These are phyloP conservation scores for Aspergillus piperis DNA, from an alignment of 2,329 filamentous ascomycete genomes.

Conservation along the genomic window DNA sequence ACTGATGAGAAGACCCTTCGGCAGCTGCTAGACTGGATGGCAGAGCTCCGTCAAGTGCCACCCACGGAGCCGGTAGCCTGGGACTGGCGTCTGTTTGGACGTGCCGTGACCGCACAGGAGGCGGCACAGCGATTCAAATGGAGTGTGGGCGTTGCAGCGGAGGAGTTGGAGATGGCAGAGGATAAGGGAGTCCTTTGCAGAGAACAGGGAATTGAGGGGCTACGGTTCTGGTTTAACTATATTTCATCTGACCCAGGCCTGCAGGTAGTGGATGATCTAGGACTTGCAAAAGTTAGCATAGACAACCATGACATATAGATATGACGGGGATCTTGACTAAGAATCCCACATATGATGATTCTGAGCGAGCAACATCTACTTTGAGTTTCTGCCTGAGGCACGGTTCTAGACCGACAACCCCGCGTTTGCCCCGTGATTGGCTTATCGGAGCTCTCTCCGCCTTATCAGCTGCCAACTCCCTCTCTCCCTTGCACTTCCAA, in stretches of 20 bases:
- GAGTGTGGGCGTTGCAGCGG: conserved; percentile 93
- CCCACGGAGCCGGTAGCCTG: conserved; percentile 67
- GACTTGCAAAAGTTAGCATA: conserved; percentile 3
- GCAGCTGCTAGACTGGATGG: conserved; percentile 74
- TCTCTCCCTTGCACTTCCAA: not conserved
- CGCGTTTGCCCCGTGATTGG: not conserved
- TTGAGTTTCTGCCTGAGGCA: not conserved
- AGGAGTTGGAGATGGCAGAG: conserved; percentile 97
- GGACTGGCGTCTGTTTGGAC: conserved; percentile 77
- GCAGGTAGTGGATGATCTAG: conserved; percentile 6
- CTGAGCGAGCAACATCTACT: not conserved
- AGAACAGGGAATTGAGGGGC: conserved; percentile 86
- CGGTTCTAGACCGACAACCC: not conserved
- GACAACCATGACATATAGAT: not conserved
- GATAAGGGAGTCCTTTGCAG: conserved; percentile 84
- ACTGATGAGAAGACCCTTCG: conserved; percentile 88
- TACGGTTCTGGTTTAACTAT: conserved; percentile 89
- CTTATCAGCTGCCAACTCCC: not conserved
- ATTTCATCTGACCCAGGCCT: conserved; percentile 24
- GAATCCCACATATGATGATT: not conserved
- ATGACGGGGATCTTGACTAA: not conserved
- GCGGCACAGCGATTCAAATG: conserved; percentile 88
- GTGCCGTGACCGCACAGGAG: conserved; percentile 86
- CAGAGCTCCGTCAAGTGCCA: conserved; percentile 67
- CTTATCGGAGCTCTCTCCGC: conserved; percentile 2